Conservation (phyloP, 176 grass and related monocot genomes). For the Oryza longistaminata region DNA sequence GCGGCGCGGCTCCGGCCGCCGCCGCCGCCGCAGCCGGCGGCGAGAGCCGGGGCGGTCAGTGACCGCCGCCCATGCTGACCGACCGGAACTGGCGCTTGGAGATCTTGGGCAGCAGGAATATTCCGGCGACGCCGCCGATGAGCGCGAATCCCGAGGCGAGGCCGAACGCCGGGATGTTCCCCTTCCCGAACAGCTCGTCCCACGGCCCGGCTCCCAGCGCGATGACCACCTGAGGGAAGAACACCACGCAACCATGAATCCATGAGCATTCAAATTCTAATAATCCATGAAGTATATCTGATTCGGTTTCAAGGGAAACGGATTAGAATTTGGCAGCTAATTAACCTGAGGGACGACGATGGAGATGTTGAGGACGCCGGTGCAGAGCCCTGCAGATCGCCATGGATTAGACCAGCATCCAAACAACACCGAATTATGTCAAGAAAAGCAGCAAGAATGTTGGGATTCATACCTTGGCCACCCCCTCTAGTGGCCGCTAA, state of each 20-base stretch:
- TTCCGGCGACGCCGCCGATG: conserved; percentile 48
- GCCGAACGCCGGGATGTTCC: conserved; percentile 83
- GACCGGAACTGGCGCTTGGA: conserved; percentile 62
- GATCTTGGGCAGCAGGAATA: conserved; percentile 76
- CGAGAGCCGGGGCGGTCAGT: conserved; percentile 36
- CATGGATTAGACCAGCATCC: background rate
- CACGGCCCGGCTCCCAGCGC: conserved; percentile 71
- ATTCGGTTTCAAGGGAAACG: background rate
- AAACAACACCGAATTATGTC: background rate
- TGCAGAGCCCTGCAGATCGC: conserved; percentile 63
- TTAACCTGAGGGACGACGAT: conserved; percentile 90
- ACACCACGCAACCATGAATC: background rate
- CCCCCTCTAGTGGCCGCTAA: conserved; percentile 57
- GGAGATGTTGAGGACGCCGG: conserved; percentile 85
- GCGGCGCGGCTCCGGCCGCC: background rate
- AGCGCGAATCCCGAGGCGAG: conserved; percentile 69
- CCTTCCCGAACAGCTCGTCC: conserved; percentile 80
- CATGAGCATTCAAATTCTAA: background rate
- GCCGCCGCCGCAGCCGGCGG: background rate
- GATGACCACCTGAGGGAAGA: conserved; percentile 61
- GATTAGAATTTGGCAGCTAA: background rate
- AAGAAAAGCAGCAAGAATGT: background rate
- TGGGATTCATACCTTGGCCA: conserved; percentile 58
- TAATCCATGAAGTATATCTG: background rate
- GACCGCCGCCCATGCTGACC: conserved; percentile 50